A percentile compares a stretch with the other conserved stretches of the same genome.
These are phyloP conservation scores for Alternaria atra DNA, from an alignment of 2,329 filamentous ascomycete species.

Conservation along the genomic window DNA sequence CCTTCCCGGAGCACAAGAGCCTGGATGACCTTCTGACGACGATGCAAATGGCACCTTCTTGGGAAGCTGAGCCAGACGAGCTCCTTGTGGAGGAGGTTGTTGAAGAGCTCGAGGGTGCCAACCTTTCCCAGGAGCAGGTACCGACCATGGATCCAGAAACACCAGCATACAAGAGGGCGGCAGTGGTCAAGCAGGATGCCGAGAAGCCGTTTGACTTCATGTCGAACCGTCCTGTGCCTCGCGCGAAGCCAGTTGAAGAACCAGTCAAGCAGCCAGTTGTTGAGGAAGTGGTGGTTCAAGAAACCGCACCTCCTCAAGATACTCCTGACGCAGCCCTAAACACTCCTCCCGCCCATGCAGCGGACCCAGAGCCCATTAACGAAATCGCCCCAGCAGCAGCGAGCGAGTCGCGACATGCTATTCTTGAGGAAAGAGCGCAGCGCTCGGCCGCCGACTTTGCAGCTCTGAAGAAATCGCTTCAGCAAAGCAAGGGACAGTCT, in stretches of 20 bases:
- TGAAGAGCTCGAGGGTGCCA: constrained; percentile 22
- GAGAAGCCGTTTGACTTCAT: constrained; percentile 49
- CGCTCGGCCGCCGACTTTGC: constrained; percentile 25
- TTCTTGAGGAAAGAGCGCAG: constrained; percentile 27
- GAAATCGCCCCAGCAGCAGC: constrained; percentile 8
- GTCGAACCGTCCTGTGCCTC: constrained; percentile 47
- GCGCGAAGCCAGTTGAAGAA: constrained; percentile 34
- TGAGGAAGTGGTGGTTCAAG: constrained; percentile 14
- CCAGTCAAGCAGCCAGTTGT: constrained; percentile 52
- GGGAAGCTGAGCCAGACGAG: constrained; percentile 27
- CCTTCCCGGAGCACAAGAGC: constrained; percentile 30
- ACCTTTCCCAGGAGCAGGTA: constrained; percentile 17
- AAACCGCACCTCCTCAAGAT: neutral
- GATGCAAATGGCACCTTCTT: constrained; percentile 34
- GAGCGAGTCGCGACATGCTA: constrained; percentile 17
- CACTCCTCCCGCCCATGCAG: neutral
- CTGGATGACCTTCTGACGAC: constrained; percentile 32
- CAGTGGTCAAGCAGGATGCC: constrained; percentile 39
- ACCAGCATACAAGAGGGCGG: constrained; percentile 34
- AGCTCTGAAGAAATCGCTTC: constrained; percentile 22
- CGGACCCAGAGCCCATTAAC: constrained; percentile 10
- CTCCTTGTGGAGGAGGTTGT: constrained; percentile 30
- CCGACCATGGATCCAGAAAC: constrained; percentile 42
- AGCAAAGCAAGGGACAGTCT: constrained; percentile 16
- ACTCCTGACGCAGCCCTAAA: neutral